phyloP scores from a whole-genome alignment of 495 filamentous ascomycete genomes.

The Clavariopsis aquatica region DNA sequence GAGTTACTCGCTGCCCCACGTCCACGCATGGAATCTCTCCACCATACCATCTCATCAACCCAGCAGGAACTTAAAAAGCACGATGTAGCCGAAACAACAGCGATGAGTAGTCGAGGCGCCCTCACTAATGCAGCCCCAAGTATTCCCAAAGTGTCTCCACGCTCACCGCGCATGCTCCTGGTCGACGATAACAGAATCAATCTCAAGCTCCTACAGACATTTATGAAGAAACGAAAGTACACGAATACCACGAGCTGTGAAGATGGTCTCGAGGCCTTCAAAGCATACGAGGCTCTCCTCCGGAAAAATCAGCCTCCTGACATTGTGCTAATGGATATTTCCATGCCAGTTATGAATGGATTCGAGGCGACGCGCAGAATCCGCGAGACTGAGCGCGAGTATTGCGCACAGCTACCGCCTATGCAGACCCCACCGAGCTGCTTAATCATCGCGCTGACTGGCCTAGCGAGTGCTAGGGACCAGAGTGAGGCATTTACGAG shows the following conservation, averaged over 20 bases:
- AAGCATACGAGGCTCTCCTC: constrained; percentile 11
- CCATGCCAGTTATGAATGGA: constrained; percentile 37
- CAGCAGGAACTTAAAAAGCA: constrained; percentile 1
- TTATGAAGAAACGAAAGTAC: constrained; percentile 27
- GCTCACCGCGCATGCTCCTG: constrained; percentile 31
- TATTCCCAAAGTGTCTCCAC: not conserved
- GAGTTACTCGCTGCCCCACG: not conserved
- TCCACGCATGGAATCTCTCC: not conserved
- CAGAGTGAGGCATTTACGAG: constrained; percentile 15
- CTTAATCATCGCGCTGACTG: constrained; percentile 34
- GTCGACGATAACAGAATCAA: constrained; percentile 40
- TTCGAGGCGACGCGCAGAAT: constrained; percentile 33
- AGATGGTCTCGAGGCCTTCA: constrained; percentile 34
- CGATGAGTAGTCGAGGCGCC: not conserved
- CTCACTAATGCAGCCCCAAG: not conserved
- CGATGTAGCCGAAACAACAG: constrained; percentile 5
- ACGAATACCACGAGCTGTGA: constrained; percentile 4
- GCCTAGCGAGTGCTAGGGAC: constrained; percentile 22
- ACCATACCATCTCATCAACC: not conserved
- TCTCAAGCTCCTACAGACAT: constrained; percentile 32
- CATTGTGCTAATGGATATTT: constrained; percentile 41
- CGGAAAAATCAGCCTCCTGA: constrained; percentile 17
- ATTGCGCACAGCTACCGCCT: not conserved
- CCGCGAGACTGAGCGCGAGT: constrained; percentile 20
- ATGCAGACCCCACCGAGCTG: not conserved